Conservation (phyloP, 108 stramenopile genomes). For the Pseudonitzschia pungens region DNA sequence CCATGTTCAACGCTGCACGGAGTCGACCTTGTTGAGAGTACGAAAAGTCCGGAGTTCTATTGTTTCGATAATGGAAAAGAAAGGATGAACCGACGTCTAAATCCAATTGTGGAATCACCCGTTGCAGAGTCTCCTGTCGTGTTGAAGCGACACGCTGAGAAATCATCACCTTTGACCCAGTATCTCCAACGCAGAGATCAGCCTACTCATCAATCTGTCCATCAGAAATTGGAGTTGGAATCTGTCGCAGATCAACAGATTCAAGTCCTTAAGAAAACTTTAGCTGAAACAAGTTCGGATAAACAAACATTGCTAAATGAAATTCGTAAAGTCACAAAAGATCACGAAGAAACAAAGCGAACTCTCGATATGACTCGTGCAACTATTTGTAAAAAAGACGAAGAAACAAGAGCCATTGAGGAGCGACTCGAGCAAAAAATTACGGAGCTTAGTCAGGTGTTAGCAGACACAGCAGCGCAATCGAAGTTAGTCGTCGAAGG, state of each 20-base stretch:
- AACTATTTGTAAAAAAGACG: slow-evolving; percentile 13
- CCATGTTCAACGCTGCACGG: slow-evolving; percentile 32
- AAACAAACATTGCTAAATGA: slow-evolving; percentile 1
- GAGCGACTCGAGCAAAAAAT: slow-evolving; percentile 28
- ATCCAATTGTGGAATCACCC: slow-evolving; percentile 25
- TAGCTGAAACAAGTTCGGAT: slow-evolving; percentile 8
- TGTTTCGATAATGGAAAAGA: slow-evolving; percentile 4
- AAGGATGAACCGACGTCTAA: slow-evolving; percentile 4
- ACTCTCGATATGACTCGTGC: slow-evolving; percentile 17
- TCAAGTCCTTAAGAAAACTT: slow-evolving; percentile 15
- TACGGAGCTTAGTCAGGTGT: slow-evolving; percentile 17
- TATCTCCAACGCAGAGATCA: background rate
- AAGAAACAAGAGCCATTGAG: slow-evolving; percentile 19
- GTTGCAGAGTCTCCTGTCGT: too few species aligned
- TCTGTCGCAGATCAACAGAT: slow-evolving; percentile 17
- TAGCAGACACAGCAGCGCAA: slow-evolving; percentile 16
- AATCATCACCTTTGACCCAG: too few species aligned
- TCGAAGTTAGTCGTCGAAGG: slow-evolving; percentile 31
- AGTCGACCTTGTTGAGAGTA: slow-evolving; percentile 23
- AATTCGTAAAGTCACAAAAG: slow-evolving; percentile 17
- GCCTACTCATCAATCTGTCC: background rate
- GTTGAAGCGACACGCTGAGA: background rate
- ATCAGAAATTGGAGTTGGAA: background rate
- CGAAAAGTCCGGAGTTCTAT: background rate
- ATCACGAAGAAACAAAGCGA: slow-evolving; percentile 14